Evolutionary conservation across 1,139 yeast genomes (phyloP).

Genomic region (Hyphopichia fennica): DNA sequence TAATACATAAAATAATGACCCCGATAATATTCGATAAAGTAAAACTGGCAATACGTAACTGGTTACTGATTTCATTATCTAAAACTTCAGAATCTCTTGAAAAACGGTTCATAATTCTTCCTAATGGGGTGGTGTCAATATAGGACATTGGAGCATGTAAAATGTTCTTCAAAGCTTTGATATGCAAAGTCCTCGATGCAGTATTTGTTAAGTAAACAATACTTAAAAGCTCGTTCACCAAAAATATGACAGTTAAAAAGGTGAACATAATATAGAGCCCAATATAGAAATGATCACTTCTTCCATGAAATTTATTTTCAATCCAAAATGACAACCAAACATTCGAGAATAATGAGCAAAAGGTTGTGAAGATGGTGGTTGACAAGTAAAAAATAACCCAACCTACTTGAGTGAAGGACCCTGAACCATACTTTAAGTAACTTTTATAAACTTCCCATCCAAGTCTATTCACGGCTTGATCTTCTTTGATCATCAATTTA

Average conservation of each 20-base stretch:
- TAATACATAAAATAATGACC: constrained; percentile 61
- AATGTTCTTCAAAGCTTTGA: constrained; percentile 40
- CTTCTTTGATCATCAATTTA: constrained; percentile 26
- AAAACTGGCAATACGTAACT: constrained; percentile 50
- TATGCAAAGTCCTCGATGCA: constrained; percentile 24
- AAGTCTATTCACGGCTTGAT: constrained; percentile 16
- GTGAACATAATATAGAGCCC: constrained; percentile 60
- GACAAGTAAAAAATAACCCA: constrained; percentile 6
- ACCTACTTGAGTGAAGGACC: constrained; percentile 28
- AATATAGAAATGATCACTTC: constrained; percentile 55
- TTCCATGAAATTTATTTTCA: constrained; percentile 42
- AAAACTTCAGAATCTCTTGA: constrained; percentile 83
- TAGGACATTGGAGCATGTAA: constrained; percentile 57
- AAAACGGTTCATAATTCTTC: constrained; percentile 58
- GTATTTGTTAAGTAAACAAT: constrained; percentile 29
- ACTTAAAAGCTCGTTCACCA: constrained; percentile 34
- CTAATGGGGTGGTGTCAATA: constrained; percentile 63
- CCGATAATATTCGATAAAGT: constrained; percentile 59
- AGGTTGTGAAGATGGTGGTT: constrained; percentile 36
- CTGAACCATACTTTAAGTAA: constrained; percentile 56
- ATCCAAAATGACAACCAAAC: constrained; percentile 82
- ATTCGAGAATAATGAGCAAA: constrained; percentile 57
- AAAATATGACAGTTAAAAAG: constrained; percentile 29
- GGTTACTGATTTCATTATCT: constrained; percentile 72
- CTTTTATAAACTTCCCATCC: constrained; percentile 18